Conservation (phyloP, 768 basidiomycete species). For the Suillus subaureus region DNA sequence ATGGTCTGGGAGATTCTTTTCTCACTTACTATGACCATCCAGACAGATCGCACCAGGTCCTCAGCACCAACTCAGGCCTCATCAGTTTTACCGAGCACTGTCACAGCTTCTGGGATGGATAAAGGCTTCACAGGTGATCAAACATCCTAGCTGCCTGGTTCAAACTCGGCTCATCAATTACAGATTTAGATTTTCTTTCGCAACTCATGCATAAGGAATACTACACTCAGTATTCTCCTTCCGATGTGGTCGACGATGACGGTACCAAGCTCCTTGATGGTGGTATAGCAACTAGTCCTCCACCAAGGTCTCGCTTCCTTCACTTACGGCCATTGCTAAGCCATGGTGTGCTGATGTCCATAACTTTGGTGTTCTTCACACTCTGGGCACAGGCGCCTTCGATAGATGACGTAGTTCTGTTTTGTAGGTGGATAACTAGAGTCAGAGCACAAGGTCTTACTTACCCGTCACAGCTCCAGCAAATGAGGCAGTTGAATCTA, state of each 20-base stretch:
- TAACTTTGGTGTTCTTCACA: constrained; percentile 8
- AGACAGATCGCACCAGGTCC: background rate
- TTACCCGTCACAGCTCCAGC: constrained; percentile 10
- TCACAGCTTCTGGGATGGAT: background rate
- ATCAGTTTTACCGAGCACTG: no score
- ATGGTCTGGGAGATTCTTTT: background rate
- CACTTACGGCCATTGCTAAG: constrained; percentile 8
- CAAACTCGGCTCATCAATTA: background rate
- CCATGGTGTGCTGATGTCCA: constrained; percentile 2
- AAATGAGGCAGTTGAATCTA: constrained; percentile 11
- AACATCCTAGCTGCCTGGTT: background rate
- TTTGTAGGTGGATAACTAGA: background rate
- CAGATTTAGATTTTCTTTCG: background rate
- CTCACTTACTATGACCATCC: background rate
- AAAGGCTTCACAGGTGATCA: background rate
- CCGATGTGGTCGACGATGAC: background rate
- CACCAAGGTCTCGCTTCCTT: background rate
- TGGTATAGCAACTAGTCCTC: background rate
- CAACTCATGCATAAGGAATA: background rate
- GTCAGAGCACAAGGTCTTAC: background rate
- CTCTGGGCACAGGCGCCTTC: constrained; percentile 9
- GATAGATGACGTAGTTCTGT: background rate
- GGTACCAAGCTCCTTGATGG: background rate
- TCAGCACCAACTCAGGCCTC: background rate
- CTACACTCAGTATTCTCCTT: background rate